A percentile compares a stretch with the other conserved stretches of the same genome.
Evolutionary conservation across 2,329 filamentous ascomycete genomes (phyloP).

Genomic region (Metarhizium brunneum): DNA sequence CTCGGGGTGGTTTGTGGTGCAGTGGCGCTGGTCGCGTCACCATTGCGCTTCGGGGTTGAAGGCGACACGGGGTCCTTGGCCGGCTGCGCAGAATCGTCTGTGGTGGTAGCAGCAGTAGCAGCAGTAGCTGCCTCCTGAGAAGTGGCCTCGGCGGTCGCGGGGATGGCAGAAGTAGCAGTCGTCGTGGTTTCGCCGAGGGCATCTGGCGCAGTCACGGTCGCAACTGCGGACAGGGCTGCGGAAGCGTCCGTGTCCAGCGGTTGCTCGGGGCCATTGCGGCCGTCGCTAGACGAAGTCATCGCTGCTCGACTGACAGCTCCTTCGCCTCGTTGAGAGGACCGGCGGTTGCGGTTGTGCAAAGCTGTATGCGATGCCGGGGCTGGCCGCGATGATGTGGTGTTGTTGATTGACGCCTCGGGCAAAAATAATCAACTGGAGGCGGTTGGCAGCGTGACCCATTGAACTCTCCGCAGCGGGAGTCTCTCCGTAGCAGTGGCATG

Average conservation of each 20-base stretch:
- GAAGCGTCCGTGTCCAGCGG: conserved; percentile 1
- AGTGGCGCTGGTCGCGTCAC: not conserved
- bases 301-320: conserved; percentile 46
- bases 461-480: not conserved
- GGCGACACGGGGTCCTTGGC: conserved; percentile 4
- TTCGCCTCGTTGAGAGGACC: conserved; percentile 31
- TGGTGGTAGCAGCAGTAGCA: not conserved
- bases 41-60: conserved; percentile 5
- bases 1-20: not conserved
- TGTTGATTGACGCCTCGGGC: conserved; percentile 11
- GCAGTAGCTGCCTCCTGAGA: not conserved
- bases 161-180: not conserved
- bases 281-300: conserved; percentile 51
- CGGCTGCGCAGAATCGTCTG: not conserved
- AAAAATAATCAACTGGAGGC: conserved; percentile 9
- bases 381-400: not conserved
- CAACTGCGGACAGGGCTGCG: conserved; percentile 4
- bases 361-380: conserved; percentile 2
- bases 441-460: not conserved
- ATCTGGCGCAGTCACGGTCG: conserved; percentile 1
- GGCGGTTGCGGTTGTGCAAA: not conserved
- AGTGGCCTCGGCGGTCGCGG: not conserved
- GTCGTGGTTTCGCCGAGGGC: not conserved
- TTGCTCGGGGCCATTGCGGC: conserved; percentile 19
- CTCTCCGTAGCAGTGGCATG: not conserved